Evolutionary conservation across 495 filamentous ascomycete species (phyloP).

Genomic region (Cercophora samala): DNA sequence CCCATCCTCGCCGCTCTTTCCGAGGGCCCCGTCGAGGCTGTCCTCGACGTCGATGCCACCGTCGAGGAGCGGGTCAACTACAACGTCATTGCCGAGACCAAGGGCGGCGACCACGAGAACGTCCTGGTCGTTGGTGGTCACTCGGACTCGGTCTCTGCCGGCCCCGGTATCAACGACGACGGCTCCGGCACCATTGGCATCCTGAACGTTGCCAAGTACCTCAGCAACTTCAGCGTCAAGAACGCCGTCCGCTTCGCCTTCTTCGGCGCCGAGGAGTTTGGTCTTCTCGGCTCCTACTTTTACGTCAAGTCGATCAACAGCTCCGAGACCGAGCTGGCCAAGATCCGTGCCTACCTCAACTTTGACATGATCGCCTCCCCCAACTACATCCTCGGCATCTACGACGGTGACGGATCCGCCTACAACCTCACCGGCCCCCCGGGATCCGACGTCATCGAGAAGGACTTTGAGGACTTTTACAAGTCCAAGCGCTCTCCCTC

Average conservation of each 20-base stretch:
- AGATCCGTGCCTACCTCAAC: slow-evolving; percentile 67
- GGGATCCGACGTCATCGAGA: slow-evolving; percentile 61
- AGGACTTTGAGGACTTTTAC: slow-evolving; percentile 62
- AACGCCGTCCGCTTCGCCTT: slow-evolving; percentile 69
- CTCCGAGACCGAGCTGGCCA: slow-evolving; percentile 44
- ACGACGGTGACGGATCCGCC: slow-evolving; percentile 64
- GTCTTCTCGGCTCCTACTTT: slow-evolving; percentile 59
- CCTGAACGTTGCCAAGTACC: slow-evolving; percentile 59
- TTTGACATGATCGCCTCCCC: slow-evolving; percentile 78
- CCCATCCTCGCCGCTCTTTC: slow-evolving; percentile 42
- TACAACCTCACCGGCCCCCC: slow-evolving; percentile 61
- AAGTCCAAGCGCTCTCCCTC: slow-evolving; percentile 37
- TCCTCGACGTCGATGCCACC: slow-evolving; percentile 34
- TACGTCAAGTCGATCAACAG: slow-evolving; percentile 49
- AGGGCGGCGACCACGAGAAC: slow-evolving; percentile 61
- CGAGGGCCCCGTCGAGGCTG: slow-evolving; percentile 30
- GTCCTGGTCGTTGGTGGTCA: slow-evolving; percentile 63
- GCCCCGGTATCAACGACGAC: slow-evolving; percentile 49
- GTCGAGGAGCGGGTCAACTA: slow-evolving; percentile 50
- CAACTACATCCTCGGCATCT: slow-evolving; percentile 65
- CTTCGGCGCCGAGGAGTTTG: slow-evolving; percentile 66
- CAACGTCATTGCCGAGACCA: slow-evolving; percentile 69
- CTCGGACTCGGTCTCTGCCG: slow-evolving; percentile 63
- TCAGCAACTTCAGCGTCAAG: slow-evolving; percentile 56
- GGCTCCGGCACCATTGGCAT: slow-evolving; percentile 63